phyloP scores from a whole-genome alignment of 805 yeast genomes.

The Pichia occidentalis region DNA sequence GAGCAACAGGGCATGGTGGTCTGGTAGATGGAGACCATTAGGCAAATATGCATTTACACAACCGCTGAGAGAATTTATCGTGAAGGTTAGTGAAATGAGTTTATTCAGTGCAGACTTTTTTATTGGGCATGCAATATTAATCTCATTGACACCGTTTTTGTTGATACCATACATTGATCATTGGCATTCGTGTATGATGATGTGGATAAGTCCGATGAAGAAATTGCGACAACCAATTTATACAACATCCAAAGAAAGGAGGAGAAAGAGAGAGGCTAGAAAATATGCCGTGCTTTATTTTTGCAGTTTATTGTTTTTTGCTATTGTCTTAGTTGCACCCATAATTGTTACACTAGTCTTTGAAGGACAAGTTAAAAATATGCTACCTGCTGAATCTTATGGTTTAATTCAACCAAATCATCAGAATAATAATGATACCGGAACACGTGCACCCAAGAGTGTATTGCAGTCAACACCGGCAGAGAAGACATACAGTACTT shows the following conservation, averaged over 20 bases:
- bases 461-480: constrained; percentile 31
- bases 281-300: constrained; percentile 44
- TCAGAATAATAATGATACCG: constrained; percentile 64
- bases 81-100: constrained; percentile 40
- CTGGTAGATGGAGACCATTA: constrained; percentile 41
- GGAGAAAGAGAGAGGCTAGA: constrained; percentile 35
- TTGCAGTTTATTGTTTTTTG: constrained; percentile 33
- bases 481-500: constrained; percentile 18
- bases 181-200: constrained; percentile 42
- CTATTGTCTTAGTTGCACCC: constrained; percentile 42
- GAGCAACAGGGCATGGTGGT: constrained; percentile 47
- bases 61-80: constrained; percentile 40
- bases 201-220: constrained; percentile 41
- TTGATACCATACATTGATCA: constrained; percentile 42
- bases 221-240: constrained; percentile 35
- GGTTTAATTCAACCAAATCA: constrained; percentile 53
- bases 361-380: constrained; percentile 4
- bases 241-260: constrained; percentile 33
- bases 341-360: constrained; percentile 29
- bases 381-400: constrained; percentile 18
- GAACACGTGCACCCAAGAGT: constrained; percentile 43
- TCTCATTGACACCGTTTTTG: constrained; percentile 35
- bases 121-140: constrained; percentile 37
- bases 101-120: constrained; percentile 43
- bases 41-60: constrained; percentile 35